Evolutionary conservation across 495 filamentous ascomycete species (phyloP), one percentile per base, ranked within the genome.

Genomic region (Penicillium paradoxum): DNA sequence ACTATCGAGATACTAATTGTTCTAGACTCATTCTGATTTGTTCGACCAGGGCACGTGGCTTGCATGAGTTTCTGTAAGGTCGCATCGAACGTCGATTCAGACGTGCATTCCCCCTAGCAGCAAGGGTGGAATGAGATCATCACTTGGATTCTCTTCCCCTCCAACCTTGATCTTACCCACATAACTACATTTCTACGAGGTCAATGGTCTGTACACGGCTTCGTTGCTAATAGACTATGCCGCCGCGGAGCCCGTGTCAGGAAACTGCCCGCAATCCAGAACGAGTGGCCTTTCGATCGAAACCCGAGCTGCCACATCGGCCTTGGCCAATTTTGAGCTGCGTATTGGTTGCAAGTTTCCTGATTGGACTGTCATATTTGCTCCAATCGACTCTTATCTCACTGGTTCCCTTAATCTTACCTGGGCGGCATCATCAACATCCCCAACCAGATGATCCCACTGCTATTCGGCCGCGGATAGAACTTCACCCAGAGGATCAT

Each of bases 401-500:
- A 15, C 21, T 54, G 9, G 24, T 14, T 7, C 47, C 18, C 1
- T 54, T 43, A 34, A 32, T 52, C 15, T 14, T 42, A 13, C 49
- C 55, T 7, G 27, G 47, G 4, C 27, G 29, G 4, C 17, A 46
- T 9, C 45, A 43, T 29, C 51, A 44, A 27, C 4, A 27, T 5
- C 15, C 14, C 13, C 27, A 43, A 6, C 13, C 49, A 11, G 27
- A 53, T 4, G 44, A 24, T 2, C 36, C 29, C 0, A 47, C 53
- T 24, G 25, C 21, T n/a, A 21, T 33, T 25, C 64, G 59, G 33
- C 69, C 64, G n/a, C 19, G 45, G 2, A 69, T 70, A 30, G 60
- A 58, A 48, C 63, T 74, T 21, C 70, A 68, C 48, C 69, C 72
- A 0, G 66, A 77, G 34, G 59, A 69, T 32, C 74, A 77, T 67